Conservation (phyloP, 371 early-diverging fungal species). For the Entomophthora muscae region DNA sequence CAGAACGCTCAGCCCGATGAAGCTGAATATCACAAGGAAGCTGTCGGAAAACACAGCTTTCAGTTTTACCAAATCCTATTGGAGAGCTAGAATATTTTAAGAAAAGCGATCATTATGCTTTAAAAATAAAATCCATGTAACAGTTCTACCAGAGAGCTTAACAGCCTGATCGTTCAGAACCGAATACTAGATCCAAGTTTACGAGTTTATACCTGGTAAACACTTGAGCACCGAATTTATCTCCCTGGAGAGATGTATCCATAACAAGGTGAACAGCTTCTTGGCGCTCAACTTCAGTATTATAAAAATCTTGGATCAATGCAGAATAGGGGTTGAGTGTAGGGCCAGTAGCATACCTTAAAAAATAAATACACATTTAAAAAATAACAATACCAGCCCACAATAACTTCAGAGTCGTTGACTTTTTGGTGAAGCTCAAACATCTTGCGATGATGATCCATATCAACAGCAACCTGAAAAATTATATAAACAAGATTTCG, state of each 20-base stretch:
- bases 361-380: not conserved
- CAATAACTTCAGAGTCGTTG: conserved; percentile 72
- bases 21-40: conserved; percentile 77
- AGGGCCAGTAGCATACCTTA: conserved; percentile 50
- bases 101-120: no score
- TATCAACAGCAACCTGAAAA: conserved; percentile 54
- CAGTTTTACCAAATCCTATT: conserved; percentile 42
- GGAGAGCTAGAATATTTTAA: conserved; percentile 51
- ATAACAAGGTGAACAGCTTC: conserved; percentile 72
- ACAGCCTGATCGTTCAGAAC: no score
- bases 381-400: conserved; percentile 55
- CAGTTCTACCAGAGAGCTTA: no score
- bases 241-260: conserved; percentile 57
- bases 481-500: not conserved
- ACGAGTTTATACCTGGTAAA: conserved; percentile 32
- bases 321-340: conserved; percentile 55
- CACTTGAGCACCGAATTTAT: conserved; percentile 55
- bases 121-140: no score
- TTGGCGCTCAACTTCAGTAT: conserved; percentile 59
- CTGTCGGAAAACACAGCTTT: conserved; percentile 68
- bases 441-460: conserved; percentile 76
- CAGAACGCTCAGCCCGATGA: conserved; percentile 70
- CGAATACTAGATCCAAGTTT: not conserved
- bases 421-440: conserved; percentile 71
- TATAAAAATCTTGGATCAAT: conserved; percentile 72